These are phyloP conservation scores for Calonectria henricotiae DNA, from an alignment of 2,329 filamentous ascomycete species.

Conservation along the genomic window DNA sequence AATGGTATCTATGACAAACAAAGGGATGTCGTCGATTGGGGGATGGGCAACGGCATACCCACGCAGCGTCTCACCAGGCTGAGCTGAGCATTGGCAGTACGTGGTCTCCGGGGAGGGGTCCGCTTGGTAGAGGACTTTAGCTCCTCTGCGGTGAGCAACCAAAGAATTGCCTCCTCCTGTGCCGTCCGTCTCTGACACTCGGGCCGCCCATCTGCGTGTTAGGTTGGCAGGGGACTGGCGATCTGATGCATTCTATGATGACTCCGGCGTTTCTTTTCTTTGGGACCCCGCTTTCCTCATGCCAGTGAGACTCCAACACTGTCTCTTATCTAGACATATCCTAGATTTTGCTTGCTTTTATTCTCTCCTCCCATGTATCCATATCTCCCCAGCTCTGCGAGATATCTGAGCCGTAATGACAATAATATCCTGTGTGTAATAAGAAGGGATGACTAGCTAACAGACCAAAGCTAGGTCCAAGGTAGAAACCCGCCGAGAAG, in stretches of 20 bases:
- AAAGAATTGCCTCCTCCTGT: conserved; percentile 20
- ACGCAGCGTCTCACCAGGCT: conserved; percentile 18
- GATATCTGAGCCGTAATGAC: conserved; percentile 22
- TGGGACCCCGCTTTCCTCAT: conserved; percentile 16
- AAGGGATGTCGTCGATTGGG: conserved; percentile 31
- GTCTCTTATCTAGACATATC: neutral
- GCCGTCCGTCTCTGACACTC: conserved; percentile 17
- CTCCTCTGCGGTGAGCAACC: conserved; percentile 13
- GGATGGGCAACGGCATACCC: conserved; percentile 18
- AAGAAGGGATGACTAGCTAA: conserved; percentile 25
- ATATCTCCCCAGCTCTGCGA: neutral
- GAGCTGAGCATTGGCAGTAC: conserved; percentile 16
- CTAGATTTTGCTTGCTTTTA: neutral
- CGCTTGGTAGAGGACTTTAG: conserved; percentile 21
- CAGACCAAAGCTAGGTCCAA: conserved; percentile 18
- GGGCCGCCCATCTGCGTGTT: conserved; percentile 8
- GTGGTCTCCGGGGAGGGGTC: conserved; percentile 10
- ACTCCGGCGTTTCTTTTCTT: conserved; percentile 8
- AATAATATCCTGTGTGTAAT: conserved; percentile 14
- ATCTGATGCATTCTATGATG: conserved; percentile 10
- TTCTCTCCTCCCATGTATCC: conserved; percentile 8
- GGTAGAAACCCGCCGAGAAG: conserved; percentile 29
- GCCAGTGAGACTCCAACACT: neutral
- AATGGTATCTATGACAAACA: conserved; percentile 35
- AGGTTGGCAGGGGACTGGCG: conserved; percentile 12